phyloP scores from a whole-genome alignment of 371 early-diverging fungal genomes.

The Rhizopus sp. region DNA sequence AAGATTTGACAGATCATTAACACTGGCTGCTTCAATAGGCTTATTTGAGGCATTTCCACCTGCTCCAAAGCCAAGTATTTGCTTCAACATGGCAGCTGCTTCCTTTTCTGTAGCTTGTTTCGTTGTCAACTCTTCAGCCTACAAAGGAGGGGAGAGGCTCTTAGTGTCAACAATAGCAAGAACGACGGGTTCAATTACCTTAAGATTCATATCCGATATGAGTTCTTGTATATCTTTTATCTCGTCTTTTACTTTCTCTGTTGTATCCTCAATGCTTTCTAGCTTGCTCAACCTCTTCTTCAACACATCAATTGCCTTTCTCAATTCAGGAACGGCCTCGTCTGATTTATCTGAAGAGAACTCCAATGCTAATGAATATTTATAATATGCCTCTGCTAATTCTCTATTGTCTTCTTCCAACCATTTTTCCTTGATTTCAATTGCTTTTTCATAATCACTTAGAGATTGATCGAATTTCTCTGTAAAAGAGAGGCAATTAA shows the following conservation, averaged over 20 bases:
- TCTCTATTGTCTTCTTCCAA: slow-evolving; percentile 71
- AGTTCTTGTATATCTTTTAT: slow-evolving; percentile 47
- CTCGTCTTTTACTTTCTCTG: slow-evolving; percentile 49
- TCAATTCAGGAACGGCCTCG: slow-evolving; percentile 61
- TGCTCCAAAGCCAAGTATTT: slow-evolving; percentile 23
- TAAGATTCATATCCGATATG: slow-evolving; percentile 51
- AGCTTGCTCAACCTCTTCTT: slow-evolving; percentile 48
- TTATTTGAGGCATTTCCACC: slow-evolving; percentile 6
- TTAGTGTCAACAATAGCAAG: neutral
- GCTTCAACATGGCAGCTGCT: slow-evolving; percentile 37
- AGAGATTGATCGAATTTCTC: slow-evolving; percentile 87
- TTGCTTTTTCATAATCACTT: slow-evolving; percentile 70
- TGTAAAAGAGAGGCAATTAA: slow-evolving; percentile 17
- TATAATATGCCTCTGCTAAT: slow-evolving; percentile 84
- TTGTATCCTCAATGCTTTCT: slow-evolving; percentile 21
- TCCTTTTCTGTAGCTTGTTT: slow-evolving; percentile 43
- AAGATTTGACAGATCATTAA: slow-evolving; percentile 46
- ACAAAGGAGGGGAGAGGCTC: neutral
- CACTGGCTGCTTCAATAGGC: slow-evolving; percentile 21
- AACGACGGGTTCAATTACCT: slow-evolving; percentile 29
- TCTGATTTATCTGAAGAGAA: slow-evolving; percentile 53
- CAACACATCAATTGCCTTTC: slow-evolving; percentile 59
- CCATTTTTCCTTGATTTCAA: slow-evolving; percentile 65
- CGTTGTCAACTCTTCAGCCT: slow-evolving; percentile 41
- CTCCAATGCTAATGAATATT: slow-evolving; percentile 73